These are phyloP conservation scores for Saksenaea vasiformis DNA, from an alignment of 371 early-diverging fungal genomes.

Conservation along the genomic window DNA sequence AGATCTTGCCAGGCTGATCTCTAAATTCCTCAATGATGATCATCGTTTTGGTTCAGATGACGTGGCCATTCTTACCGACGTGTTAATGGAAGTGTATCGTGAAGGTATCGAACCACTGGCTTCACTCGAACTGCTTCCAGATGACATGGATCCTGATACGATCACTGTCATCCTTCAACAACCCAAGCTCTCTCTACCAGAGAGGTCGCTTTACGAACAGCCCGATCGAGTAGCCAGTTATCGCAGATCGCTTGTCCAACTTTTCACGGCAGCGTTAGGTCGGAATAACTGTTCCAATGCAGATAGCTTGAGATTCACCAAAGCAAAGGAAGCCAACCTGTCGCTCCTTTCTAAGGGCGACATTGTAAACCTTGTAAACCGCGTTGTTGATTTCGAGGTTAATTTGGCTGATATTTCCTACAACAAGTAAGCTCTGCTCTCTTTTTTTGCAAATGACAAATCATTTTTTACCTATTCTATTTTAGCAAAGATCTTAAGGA, in stretches of 20 bases:
- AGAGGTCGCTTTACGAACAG: conserved; percentile 60
- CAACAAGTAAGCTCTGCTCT: conserved; percentile 10
- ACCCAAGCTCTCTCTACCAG: conserved; percentile 45
- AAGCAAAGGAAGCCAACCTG: conserved; percentile 9
- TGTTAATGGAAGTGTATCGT: conserved; percentile 8
- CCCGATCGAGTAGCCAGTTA: conserved; percentile 33
- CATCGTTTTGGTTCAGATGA: neutral
- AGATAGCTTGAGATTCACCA: neutral
- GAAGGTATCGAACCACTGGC: conserved; percentile 26
- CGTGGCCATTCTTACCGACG: neutral
- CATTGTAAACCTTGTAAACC: conserved; percentile 26
- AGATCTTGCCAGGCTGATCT: conserved; percentile 21
- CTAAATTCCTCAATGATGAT: neutral
- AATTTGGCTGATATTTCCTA: conserved; percentile 38
- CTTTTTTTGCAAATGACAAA: neutral
- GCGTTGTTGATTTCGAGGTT: conserved; percentile 52
- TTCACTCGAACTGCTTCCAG: conserved; percentile 34
- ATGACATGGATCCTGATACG: conserved; percentile 45
- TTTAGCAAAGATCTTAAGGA: conserved; percentile 49
- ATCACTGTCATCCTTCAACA: conserved; percentile 44
- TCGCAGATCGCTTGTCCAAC: conserved; percentile 28
- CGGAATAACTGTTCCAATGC: neutral
- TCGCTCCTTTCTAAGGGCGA: conserved; percentile 13
- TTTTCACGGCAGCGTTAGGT: conserved; percentile 17
- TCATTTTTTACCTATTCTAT: neutral